Base-by-base conservation (phyloP, 2,329 filamentous ascomycete species). In the Botrytis paeoniae region DNA sequence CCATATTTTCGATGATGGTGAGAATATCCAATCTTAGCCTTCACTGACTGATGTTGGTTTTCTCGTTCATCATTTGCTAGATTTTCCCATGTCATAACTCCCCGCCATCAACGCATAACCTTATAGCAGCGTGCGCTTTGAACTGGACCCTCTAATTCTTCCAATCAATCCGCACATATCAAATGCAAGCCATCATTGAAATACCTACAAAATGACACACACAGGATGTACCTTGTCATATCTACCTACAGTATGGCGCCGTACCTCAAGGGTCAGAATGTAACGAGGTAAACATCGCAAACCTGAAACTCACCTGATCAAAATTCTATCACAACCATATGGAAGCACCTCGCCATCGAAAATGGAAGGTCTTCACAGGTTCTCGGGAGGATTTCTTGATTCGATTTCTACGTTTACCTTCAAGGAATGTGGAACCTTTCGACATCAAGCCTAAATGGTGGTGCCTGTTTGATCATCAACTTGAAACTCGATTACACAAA, bases 381-480 rank as follows among this genome's bases (percentile, higher is more conserved):
- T 37, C 35, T 22, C 37, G 69, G 61, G 25, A 45, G 45, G 12
- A 45, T 57, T 65, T 71, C 61, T 35, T 25, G 39, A 60, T 22
- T 68, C 61, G 29, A 62, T 71, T 60, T 62, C 61, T 60, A 63
- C 70, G 22, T 60, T 59, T 32, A 45, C 39, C 35, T 41, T 39
- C 69, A 62, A 64, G 59, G 25, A 32, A 65, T 39, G n/a, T 32
- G 20, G 29, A 37, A 32, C 65, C 41, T 35, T 25, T 18, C 39
- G 63, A 43, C 35, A 66, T 64, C 37, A 43, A 60, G 66, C 37
- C 32, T 45, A 32, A 43, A 61, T 68, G 51, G 35, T 37, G 37
- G 77, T 78, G 75, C 76, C 76, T 78, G 77, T 78, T 78, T 78
- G 76, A 78, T 78, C 75, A 73, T 70, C 76, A 70, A 60, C 69